Conservation (phyloP, 805 yeast genomes). For the Pichia occidentalis region DNA sequence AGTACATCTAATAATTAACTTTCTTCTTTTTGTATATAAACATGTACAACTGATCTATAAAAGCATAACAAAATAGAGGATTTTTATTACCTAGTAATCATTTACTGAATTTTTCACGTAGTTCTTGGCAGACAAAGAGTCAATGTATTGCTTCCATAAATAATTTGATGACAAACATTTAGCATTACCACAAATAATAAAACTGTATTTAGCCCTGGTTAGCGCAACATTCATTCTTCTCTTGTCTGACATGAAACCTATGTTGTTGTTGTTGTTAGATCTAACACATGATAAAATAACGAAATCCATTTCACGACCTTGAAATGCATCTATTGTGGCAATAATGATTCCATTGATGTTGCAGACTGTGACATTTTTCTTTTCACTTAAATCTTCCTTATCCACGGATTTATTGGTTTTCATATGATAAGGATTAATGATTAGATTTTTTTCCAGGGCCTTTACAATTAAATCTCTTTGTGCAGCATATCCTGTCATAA, state of each 20-base stretch:
- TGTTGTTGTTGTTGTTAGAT: slow-evolving; percentile 44
- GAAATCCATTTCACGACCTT: slow-evolving; percentile 83
- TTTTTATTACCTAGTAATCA: slow-evolving; percentile 10
- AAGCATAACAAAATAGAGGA: too few species aligned
- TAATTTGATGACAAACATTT: slow-evolving; percentile 41
- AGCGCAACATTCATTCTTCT: slow-evolving; percentile 67
- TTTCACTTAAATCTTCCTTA: slow-evolving; percentile 49
- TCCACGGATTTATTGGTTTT: slow-evolving; percentile 49
- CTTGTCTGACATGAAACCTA: slow-evolving; percentile 57
- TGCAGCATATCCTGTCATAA: slow-evolving; percentile 72
- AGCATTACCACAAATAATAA: slow-evolving; percentile 57
- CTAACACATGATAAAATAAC: slow-evolving; percentile 77
- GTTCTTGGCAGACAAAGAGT: slow-evolving; percentile 30
- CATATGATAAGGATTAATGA: slow-evolving; percentile 49
- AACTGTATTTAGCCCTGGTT: slow-evolving; percentile 61
- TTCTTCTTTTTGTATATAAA: neutral
- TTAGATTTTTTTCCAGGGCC: slow-evolving; percentile 39
- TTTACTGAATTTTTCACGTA: slow-evolving; percentile 9
- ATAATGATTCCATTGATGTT: slow-evolving; percentile 39
- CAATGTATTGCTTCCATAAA: slow-evolving; percentile 47
- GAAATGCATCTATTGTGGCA: slow-evolving; percentile 81
- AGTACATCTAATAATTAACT: slow-evolving; percentile 10
- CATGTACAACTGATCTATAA: neutral
- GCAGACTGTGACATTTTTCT: slow-evolving; percentile 39
- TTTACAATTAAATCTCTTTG: slow-evolving; percentile 60